Conservation (phyloP, 345 rosid genomes). For the Populus euphratica region DNA sequence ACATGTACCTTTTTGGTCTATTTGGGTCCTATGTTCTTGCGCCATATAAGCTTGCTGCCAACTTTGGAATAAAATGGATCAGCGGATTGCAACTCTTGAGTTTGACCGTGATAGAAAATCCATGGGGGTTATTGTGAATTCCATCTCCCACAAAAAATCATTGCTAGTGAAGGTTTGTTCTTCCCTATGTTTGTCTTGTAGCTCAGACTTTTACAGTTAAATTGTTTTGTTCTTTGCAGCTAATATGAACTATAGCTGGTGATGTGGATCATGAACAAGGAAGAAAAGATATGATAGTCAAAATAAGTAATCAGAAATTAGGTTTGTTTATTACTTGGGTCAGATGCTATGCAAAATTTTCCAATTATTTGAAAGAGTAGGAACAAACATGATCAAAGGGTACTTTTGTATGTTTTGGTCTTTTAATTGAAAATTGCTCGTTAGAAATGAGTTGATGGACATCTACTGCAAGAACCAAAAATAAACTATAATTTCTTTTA, state of each 20-base stretch:
- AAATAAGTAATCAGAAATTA: neutral
- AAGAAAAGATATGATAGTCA: neutral
- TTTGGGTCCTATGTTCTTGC: neutral
- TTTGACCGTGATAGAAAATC: constrained; percentile 90
- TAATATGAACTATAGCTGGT: neutral
- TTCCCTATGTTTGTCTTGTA: neutral
- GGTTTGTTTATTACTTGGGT: neutral
- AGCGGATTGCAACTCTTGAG: constrained; percentile 89
- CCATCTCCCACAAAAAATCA: constrained; percentile 61
- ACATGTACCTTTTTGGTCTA: neutral
- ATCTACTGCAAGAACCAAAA: neutral
- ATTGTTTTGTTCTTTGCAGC: neutral
- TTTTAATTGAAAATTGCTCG: neutral
- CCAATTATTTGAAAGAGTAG: neutral
- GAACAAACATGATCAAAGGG: neutral
- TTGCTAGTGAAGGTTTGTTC: constrained; percentile 75
- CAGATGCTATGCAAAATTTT: neutral
- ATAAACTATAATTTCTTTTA: neutral
- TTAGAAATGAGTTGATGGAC: neutral
- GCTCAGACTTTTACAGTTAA: neutral
- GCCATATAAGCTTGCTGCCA: constrained; percentile 56
- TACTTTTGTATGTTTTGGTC: neutral
- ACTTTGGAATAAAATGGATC: constrained; percentile 64
- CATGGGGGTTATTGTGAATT: constrained; percentile 93
- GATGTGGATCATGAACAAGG: neutral